phyloP scores from a whole-genome alignment of 768 basidiomycete species.

The Suillus subaureus region DNA sequence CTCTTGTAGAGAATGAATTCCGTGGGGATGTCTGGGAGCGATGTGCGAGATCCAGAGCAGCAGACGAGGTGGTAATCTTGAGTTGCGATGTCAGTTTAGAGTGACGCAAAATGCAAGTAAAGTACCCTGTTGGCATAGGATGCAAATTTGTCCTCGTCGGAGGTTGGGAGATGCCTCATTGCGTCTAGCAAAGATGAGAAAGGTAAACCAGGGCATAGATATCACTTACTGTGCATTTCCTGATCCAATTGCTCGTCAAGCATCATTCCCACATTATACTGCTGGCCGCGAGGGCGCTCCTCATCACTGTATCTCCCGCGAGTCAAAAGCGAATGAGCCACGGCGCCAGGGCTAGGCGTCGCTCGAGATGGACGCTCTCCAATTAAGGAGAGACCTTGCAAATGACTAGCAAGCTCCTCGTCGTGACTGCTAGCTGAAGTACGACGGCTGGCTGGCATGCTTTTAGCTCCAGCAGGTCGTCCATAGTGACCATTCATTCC shows the following conservation, averaged over 20 bases:
- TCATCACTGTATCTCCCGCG: conserved; percentile 59
- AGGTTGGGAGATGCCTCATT: conserved; percentile 85
- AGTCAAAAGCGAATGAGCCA: conserved; percentile 54
- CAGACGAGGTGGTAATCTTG: conserved; percentile 84
- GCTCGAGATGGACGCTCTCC: conserved; percentile 61
- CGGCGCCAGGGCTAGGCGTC: conserved; percentile 56
- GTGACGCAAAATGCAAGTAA: conserved; percentile 3
- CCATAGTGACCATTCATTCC: conserved; percentile 55
- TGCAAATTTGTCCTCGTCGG: conserved; percentile 85
- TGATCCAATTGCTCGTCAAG: conserved; percentile 91
- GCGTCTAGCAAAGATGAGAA: conserved; percentile 57
- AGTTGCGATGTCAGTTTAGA: conserved; percentile 8
- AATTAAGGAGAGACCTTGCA: conserved; percentile 70
- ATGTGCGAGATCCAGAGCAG: conserved; percentile 91
- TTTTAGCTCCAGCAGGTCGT: conserved; percentile 79
- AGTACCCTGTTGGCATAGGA: conserved; percentile 66
- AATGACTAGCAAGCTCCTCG: conserved; percentile 75
- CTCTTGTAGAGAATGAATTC: conserved; percentile 55
- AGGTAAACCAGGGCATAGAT: conserved; percentile 11
- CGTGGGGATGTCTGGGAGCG: conserved; percentile 80
- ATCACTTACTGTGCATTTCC: conserved; percentile 86
- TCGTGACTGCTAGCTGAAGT: conserved; percentile 88
- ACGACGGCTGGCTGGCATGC: conserved; percentile 90
- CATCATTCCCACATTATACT: conserved; percentile 86
- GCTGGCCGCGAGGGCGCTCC: conserved; percentile 58